Percentiles rank a stretch among this genome's conserved stretches.
These are phyloP conservation scores for Apophysomyces ossiformis DNA, from an alignment of 371 early-diverging fungal genomes.

Conservation along the genomic window DNA sequence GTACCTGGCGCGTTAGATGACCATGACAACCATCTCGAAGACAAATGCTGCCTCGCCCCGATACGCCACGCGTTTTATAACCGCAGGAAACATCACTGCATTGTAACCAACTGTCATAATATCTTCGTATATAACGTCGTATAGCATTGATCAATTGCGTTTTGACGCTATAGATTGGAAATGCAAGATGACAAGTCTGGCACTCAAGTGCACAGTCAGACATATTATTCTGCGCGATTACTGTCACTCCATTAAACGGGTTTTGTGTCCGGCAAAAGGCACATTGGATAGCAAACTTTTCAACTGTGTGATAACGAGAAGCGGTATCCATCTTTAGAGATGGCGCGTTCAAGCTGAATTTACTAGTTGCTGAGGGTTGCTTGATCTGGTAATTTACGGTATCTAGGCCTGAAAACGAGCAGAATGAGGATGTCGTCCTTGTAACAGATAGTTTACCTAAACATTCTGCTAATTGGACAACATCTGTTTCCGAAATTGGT, in stretches of 20 bases:
- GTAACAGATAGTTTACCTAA: constrained; percentile 55
- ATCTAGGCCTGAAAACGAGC: neutral
- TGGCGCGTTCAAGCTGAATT: neutral
- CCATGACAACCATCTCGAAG: neutral
- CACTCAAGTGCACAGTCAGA: constrained; percentile 51
- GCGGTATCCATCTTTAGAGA: neutral
- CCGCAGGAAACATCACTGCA: constrained; percentile 69
- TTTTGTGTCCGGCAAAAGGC: neutral
- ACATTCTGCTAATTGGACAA: constrained; percentile 68
- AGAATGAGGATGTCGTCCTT: neutral
- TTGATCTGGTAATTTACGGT: neutral
- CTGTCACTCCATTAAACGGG: neutral
- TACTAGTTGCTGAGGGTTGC: neutral
- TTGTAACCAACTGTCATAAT: constrained; percentile 59
- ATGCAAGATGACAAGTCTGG: constrained; percentile 47
- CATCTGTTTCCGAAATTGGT: constrained; percentile 80
- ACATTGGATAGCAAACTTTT: neutral
- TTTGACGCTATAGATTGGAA: constrained; percentile 49
- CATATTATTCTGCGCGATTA: neutral
- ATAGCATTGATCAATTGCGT: constrained; percentile 63
- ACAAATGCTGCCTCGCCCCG: neutral
- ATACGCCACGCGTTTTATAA: constrained; percentile 43
- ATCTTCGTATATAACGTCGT: constrained; percentile 61
- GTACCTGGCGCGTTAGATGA: neutral
- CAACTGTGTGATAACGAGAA: neutral